A percentile compares a stretch with the other conserved stretches of the same genome.
phyloP scores from a whole-genome alignment of 2,329 filamentous ascomycete species.

The Fusarium protoensiforme region DNA sequence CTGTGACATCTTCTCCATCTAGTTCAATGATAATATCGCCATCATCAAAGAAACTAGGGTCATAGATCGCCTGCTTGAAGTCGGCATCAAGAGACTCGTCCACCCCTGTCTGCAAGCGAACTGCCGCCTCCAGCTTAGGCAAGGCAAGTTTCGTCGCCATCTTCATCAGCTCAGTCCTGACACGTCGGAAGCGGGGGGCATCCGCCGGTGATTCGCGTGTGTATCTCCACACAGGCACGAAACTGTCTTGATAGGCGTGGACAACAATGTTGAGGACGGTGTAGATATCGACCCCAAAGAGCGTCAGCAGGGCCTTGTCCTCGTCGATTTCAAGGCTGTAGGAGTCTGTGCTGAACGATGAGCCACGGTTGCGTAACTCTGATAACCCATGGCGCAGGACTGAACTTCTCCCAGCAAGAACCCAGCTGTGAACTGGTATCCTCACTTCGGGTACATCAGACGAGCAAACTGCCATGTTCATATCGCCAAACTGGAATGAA shows the following conservation, averaged over 20 bases:
- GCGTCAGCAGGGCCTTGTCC: conserved; percentile 68
- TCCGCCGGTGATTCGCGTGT: conserved; percentile 72
- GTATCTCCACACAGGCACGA: conserved; percentile 89
- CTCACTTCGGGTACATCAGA: conserved; percentile 74
- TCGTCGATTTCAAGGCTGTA: conserved; percentile 52
- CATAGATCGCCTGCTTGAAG: conserved; percentile 74
- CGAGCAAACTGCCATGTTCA: conserved; percentile 60
- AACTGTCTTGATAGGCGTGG: conserved; percentile 82
- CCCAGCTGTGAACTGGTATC: conserved; percentile 86
- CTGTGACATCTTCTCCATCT: conserved; percentile 74
- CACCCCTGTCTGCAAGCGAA: conserved; percentile 77
- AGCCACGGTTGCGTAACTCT: conserved; percentile 58
- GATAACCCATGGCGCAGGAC: conserved; percentile 72
- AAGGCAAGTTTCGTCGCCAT: conserved; percentile 79
- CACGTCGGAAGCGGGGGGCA: conserved; percentile 80
- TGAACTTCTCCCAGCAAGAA: conserved; percentile 79
- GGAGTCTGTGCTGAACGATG: conserved; percentile 39
- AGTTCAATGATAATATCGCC: conserved; percentile 85
- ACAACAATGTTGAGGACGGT: conserved; percentile 82
- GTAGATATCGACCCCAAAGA: conserved; percentile 78
- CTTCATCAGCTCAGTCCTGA: conserved; percentile 89
- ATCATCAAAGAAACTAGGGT: conserved; percentile 79
- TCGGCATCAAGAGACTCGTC: conserved; percentile 74
- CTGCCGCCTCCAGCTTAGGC: conserved; percentile 77
- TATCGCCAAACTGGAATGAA: conserved; percentile 52